Evolutionary conservation across 352 stramenopile species (phyloP).

Genomic region (Globisporangium cystogenes): DNA sequence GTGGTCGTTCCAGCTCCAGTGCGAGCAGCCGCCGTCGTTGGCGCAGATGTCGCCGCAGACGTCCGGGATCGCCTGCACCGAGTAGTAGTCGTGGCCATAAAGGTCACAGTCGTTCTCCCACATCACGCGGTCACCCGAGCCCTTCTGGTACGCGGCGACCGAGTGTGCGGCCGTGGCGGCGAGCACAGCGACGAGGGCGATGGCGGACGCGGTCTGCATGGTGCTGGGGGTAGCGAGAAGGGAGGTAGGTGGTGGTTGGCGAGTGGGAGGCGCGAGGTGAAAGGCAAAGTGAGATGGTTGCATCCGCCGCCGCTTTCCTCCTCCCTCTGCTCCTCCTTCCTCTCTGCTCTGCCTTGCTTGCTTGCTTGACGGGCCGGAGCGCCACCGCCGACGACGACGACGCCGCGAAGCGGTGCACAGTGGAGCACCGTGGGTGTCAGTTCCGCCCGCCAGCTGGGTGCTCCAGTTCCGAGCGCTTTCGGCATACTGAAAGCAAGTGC

Average conservation of each 20-base stretch:
- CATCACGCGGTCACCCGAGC: slow-evolving; percentile 12
- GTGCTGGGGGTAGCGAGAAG: background rate
- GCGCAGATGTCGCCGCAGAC: slow-evolving; percentile 14
- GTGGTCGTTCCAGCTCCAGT: slow-evolving; percentile 47
- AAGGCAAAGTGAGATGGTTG: slow-evolving; percentile 10
- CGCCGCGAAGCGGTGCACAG: too few relatives aligned
- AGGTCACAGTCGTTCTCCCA: slow-evolving; percentile 18
- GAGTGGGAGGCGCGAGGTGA: slow-evolving; percentile 5
- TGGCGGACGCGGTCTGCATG: slow-evolving; percentile 7
- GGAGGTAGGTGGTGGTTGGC: background rate
- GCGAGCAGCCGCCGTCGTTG: slow-evolving; percentile 11
- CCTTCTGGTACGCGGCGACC: slow-evolving; percentile 5
- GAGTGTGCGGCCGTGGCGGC: background rate
- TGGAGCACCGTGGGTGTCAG: too few relatives aligned
- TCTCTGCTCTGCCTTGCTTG: background rate
- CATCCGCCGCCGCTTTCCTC: background rate
- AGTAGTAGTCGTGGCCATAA: slow-evolving; percentile 14
- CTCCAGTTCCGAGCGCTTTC: background rate
- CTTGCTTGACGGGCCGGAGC: too few relatives aligned
- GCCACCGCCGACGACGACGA: too few relatives aligned
- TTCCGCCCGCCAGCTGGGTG: background rate
- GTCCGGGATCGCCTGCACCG: slow-evolving; percentile 8
- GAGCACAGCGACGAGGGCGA: slow-evolving; percentile 10
- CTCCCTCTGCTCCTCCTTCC: background rate
- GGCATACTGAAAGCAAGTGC: background rate